phyloP scores from a whole-genome alignment of 306 rosid species.

The Cercis canadensis region DNA sequence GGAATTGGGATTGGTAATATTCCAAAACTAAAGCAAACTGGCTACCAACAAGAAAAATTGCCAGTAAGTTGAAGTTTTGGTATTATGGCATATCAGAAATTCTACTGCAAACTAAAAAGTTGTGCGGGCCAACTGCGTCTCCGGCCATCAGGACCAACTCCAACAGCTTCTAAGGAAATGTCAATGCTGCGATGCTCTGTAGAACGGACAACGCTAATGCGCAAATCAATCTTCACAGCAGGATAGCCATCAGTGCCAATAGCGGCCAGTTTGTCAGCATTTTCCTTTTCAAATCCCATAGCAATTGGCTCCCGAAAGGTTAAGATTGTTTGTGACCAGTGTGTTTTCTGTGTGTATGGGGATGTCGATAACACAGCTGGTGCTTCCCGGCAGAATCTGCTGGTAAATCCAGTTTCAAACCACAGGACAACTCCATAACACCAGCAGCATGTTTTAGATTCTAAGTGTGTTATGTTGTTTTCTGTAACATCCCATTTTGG shows the following conservation, averaged over 20 bases:
- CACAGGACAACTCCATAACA: conserved; percentile 86
- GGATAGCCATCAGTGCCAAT: conserved; percentile 68
- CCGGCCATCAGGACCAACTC: conserved; percentile 59
- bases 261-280: conserved; percentile 40
- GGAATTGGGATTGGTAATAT: conserved; percentile 12
- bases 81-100: neutral
- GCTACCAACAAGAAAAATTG: conserved; percentile 25
- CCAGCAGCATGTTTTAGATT: conserved; percentile 51
- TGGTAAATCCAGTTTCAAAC: conserved; percentile 94
- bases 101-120: conserved; percentile 60
- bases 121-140: conserved; percentile 75
- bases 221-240: conserved; percentile 65
- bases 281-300: conserved; percentile 46
- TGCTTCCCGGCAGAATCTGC: conserved; percentile 80
- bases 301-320: conserved; percentile 84
- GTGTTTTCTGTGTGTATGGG: conserved; percentile 71
- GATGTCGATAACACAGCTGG: conserved; percentile 82
- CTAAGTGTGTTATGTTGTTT: conserved; percentile 22
- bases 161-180: conserved; percentile 80
- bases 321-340: conserved; percentile 89
- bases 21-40: conserved; percentile 27
- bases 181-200: conserved; percentile 87
- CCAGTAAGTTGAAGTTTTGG: conserved; percentile 1
- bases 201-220: conserved; percentile 84
- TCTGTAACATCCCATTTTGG: conserved; percentile 45